Conservation (phyloP, 2,329 filamentous ascomycete genomes). For the Colletotrichum paranaense region DNA sequence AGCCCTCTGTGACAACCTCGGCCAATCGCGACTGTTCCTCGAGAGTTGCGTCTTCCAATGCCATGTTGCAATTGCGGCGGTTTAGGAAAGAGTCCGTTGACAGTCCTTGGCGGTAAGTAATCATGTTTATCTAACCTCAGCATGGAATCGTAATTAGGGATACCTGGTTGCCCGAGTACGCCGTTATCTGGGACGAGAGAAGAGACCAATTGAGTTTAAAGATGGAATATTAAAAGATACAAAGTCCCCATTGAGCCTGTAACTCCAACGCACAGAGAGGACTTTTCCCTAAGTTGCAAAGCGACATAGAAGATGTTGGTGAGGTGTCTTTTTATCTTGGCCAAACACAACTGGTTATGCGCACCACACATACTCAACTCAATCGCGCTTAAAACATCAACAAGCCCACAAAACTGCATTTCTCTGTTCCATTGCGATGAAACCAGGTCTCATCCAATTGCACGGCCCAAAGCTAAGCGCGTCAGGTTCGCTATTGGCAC, state of each 20-base stretch:
- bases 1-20: background rate
- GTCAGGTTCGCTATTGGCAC: background rate
- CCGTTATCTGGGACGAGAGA: background rate
- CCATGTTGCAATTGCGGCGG: background rate
- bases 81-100: background rate
- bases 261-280: background rate
- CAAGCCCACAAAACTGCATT: background rate
- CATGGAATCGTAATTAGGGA: background rate
- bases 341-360: background rate
- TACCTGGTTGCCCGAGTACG: background rate
- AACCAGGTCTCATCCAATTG: background rate
- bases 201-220: background rate
- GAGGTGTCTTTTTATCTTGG: background rate
- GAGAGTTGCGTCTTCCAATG: background rate
- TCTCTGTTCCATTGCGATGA: background rate
- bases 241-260: background rate
- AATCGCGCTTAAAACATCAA: background rate
- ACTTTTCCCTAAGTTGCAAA: background rate
- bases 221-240: background rate
- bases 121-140: background rate
- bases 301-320: background rate
- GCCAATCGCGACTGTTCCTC: background rate
- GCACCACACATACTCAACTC: background rate
- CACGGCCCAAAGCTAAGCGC: background rate
- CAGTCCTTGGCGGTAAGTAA: background rate